These are phyloP conservation scores for Myriangium duriaei DNA, from an alignment of 2,329 filamentous ascomycete genomes.

Conservation along the genomic window DNA sequence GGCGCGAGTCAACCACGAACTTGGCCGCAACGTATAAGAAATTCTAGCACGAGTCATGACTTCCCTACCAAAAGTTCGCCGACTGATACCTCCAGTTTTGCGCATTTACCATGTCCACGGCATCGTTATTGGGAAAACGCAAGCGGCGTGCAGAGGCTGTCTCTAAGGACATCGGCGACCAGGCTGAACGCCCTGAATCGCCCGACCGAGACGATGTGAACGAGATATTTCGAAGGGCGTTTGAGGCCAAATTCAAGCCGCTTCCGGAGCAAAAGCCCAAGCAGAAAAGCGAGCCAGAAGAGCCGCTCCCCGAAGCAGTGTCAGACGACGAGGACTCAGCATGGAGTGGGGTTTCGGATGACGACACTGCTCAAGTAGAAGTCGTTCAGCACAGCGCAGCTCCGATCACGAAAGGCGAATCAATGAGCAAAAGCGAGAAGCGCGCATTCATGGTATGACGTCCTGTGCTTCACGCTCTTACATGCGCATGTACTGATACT, in stretches of 20 bases:
- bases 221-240: constrained; percentile 69
- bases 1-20: background rate
- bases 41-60: background rate
- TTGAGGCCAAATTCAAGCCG: constrained; percentile 79
- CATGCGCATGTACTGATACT: background rate
- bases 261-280: constrained; percentile 34
- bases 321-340: constrained; percentile 17
- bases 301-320: constrained; percentile 19
- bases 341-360: constrained; percentile 11
- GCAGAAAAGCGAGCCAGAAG: constrained; percentile 16
- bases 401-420: constrained; percentile 16
- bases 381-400: constrained; percentile 31
- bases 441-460: constrained; percentile 62
- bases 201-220: constrained; percentile 45
- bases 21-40: too few relatives aligned
- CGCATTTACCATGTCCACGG: background rate
- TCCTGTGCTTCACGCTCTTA: too few relatives aligned
- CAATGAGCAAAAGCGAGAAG: constrained; percentile 44
- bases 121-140: constrained; percentile 29
- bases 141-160: constrained; percentile 27
- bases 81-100: background rate
- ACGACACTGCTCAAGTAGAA: constrained; percentile 23
- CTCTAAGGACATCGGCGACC: constrained; percentile 14
- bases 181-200: background rate
- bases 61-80: background rate